Percentiles rank a stretch among this genome's conserved stretches.
Conservation (phyloP, 371 early-diverging fungal species). For the Coemansia sp. region DNA sequence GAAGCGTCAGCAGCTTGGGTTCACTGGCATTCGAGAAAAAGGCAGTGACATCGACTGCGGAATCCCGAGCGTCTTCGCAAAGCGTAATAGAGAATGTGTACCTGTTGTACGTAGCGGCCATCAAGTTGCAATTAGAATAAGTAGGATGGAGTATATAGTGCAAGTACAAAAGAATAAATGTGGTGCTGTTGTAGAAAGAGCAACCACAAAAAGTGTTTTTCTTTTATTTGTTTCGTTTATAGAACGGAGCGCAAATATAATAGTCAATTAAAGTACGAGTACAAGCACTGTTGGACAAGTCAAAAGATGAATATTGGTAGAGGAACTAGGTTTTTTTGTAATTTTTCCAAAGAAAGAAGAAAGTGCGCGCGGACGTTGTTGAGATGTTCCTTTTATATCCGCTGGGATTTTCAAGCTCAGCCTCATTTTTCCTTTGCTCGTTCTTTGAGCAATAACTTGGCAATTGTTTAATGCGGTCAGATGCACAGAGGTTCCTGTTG, state of each 20-base stretch:
- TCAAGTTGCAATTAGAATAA: conserved; percentile 3
- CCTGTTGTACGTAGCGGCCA: conserved; percentile 12
- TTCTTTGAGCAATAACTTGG: conserved; percentile 3
- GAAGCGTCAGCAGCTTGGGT: conserved; percentile 13
- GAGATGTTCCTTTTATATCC: conserved; percentile 7
- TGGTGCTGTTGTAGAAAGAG: not conserved
- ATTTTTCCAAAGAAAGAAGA: conserved; percentile 9
- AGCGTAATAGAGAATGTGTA: conserved; percentile 24
- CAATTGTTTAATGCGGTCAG: not conserved
- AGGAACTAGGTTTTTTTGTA: conserved; percentile 3
- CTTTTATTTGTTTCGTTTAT: not conserved
- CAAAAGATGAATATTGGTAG: conserved; percentile 3
- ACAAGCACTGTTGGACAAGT: not conserved
- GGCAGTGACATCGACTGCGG: conserved; percentile 26
- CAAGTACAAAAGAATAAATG: not conserved
- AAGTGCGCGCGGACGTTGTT: conserved; percentile 11
- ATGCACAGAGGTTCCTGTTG: not conserved
- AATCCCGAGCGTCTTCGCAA: conserved; percentile 2
- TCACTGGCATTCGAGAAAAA: conserved; percentile 12
- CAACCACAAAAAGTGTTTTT: not conserved
- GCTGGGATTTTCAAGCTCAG: not conserved
- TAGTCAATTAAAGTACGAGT: not conserved
- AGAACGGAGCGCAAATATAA: conserved; percentile 3
- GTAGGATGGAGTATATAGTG: not conserved
- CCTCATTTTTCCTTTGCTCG: conserved; percentile 1